Base-by-base conservation (phyloP, 176 grass and related monocot genomes). In the Musa itinerans region DNA sequence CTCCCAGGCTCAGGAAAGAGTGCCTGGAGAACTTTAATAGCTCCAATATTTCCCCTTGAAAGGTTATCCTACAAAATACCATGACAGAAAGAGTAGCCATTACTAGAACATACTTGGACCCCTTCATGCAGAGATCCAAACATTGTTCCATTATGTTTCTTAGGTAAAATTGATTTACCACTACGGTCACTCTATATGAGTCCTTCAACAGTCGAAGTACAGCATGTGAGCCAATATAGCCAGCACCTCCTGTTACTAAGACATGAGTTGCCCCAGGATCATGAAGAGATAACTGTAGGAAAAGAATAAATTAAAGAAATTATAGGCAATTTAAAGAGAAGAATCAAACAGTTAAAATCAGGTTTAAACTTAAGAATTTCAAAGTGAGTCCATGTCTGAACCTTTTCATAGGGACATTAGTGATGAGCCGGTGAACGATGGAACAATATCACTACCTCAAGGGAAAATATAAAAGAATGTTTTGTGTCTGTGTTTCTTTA, bases 11-110 rank as follows among this genome's bases (percentile, higher is more conserved):
- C 78, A 71, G 94, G 90, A 69, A 87, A 97, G 49, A 97, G 53
- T 26, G 78, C 75, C 74, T 89, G 94, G 72, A 97, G 88, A 43
- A 82, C 68, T 79, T 58, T 93, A 23, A 97, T 90, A 23, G 94
- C 94, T 77, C 90, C 94, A 86, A 93, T 89, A 76, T 97, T 97
- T 54, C 94, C 94, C 77, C 94, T 93, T 9, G 94, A 97, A 75
- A 97, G 86, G 63, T 97, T 97, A 87, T 97, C 94, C 94, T 97
- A 80, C 79, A 81, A 72, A 52, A 75, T 43, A 61, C 13, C 43
- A 51, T 51, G 43, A 70, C 17, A 51, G 15, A 70, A 67, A 67
- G 6, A 14, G 24, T 61, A 21, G 57, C 14, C 43, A 8, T 27
- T 43, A 67, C 21, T 22, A 9, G 15, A 43, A 1, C 23, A 11